These are phyloP conservation scores for Fusarium pseudonygamai DNA, from an alignment of 2,329 filamentous ascomycete species.

Conservation along the genomic window DNA sequence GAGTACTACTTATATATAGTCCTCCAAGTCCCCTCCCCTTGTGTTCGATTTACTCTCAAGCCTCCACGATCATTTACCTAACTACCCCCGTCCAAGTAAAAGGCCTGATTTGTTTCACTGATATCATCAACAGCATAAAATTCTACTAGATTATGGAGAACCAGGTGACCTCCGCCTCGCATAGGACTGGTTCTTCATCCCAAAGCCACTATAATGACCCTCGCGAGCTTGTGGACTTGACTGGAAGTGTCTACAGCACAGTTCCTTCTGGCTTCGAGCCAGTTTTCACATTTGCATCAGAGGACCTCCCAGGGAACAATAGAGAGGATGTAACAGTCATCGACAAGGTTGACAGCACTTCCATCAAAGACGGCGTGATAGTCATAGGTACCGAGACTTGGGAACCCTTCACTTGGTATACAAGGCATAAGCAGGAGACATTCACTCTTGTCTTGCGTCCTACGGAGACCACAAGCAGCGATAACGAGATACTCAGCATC, in stretches of 20 bases:
- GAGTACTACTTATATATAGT: neutral
- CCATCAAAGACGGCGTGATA: neutral
- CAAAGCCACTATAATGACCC: neutral
- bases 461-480: neutral
- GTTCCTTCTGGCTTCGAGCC: neutral
- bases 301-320: neutral
- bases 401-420: neutral
- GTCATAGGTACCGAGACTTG: neutral
- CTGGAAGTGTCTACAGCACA: neutral
- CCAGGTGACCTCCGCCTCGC: neutral
- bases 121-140: too few species aligned
- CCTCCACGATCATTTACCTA: neutral
- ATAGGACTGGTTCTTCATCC: neutral
- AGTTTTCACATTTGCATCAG: neutral
- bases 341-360: neutral
- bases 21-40: neutral
- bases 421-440: neutral
- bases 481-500: neutral
- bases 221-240: neutral
- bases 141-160: neutral
- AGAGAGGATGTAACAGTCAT: neutral
- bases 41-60: neutral
- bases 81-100: neutral
- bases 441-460: neutral
- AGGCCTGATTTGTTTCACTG: neutral